Conservation (phyloP, 108 stramenopile species). For the Nitzschia inconspicua region DNA sequence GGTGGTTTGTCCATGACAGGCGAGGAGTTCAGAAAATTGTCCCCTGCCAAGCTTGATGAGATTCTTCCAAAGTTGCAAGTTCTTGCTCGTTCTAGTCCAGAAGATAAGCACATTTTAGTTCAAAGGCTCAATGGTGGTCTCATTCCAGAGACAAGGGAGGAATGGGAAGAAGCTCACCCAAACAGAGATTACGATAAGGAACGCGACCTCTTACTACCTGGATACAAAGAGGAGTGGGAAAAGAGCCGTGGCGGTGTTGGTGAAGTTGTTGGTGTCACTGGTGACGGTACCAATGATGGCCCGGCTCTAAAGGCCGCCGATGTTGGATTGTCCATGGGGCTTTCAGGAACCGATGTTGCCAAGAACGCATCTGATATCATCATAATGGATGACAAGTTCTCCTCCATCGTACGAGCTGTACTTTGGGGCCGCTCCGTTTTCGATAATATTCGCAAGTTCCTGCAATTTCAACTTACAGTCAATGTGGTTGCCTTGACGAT, state of each 20-base stretch:
- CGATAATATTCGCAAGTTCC: constrained; percentile 98
- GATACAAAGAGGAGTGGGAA: constrained; percentile 71
- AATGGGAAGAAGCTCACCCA: constrained; percentile 57
- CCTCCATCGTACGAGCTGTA: constrained; percentile 97
- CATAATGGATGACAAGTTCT: constrained; percentile 98
- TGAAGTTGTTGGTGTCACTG: constrained; percentile 96
- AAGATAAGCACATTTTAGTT: constrained; percentile 96
- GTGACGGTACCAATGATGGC: constrained; percentile 97
- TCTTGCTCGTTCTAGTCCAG: constrained; percentile 91
- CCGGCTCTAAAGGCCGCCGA: constrained; percentile 97
- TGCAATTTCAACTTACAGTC: constrained; percentile 96
- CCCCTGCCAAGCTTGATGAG: constrained; percentile 65
- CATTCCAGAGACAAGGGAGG: constrained; percentile 60
- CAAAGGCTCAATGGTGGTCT: constrained; percentile 79
- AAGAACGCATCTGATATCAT: constrained; percentile 99
- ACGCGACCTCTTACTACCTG: constrained; percentile 59
- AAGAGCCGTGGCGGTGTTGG: constrained; percentile 50
- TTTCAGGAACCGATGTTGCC: constrained; percentile 97
- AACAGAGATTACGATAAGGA: constrained; percentile 53
- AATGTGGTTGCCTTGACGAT: constrained; percentile 97
- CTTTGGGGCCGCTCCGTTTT: constrained; percentile 98
- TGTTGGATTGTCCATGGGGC: constrained; percentile 96
- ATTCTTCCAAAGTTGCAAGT: constrained; percentile 82
- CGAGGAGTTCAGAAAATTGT: constrained; percentile 74
- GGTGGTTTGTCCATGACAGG: constrained; percentile 78